Evolutionary conservation across 768 basidiomycete species (phyloP).

Genomic region (Auriculariales sp.): DNA sequence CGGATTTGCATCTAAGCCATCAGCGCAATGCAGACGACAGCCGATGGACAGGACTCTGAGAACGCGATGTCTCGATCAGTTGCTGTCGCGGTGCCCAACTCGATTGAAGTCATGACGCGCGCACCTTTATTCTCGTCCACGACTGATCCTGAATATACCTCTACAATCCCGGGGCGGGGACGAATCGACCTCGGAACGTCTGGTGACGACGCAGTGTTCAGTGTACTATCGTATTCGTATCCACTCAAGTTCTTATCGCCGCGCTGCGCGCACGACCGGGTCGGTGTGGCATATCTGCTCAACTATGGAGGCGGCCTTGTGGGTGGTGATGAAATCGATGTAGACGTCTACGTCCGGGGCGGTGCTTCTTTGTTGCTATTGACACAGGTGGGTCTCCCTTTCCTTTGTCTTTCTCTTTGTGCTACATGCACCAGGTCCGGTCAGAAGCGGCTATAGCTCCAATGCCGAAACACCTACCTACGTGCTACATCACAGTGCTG

Average conservation of each 20-base stretch:
- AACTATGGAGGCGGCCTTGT: conserved; percentile 90
- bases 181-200: conserved; percentile 14
- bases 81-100: too few relatives aligned
- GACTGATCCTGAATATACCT: too few relatives aligned
- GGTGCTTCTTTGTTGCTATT: conserved; percentile 53
- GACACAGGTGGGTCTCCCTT: conserved; percentile 51
- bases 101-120: too few relatives aligned
- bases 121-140: too few relatives aligned
- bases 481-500: too few relatives aligned
- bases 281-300: conserved; percentile 64
- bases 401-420: neutral
- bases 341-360: conserved; percentile 45
- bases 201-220: conserved; percentile 46
- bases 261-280: conserved; percentile 24
- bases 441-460: too few relatives aligned
- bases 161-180: conserved; percentile 8
- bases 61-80: too few relatives aligned
- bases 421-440: neutral
- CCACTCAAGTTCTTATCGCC: conserved; percentile 84
- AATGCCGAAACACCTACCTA: too few relatives aligned
- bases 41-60: too few relatives aligned
- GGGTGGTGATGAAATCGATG: conserved; percentile 58
- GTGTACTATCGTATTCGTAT: conserved; percentile 65
- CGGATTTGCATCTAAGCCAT: too few relatives aligned
- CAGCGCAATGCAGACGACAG: too few relatives aligned